Conservation (phyloP, 768 basidiomycete genomes). For the Lanmaoa pseudosensibilis region DNA sequence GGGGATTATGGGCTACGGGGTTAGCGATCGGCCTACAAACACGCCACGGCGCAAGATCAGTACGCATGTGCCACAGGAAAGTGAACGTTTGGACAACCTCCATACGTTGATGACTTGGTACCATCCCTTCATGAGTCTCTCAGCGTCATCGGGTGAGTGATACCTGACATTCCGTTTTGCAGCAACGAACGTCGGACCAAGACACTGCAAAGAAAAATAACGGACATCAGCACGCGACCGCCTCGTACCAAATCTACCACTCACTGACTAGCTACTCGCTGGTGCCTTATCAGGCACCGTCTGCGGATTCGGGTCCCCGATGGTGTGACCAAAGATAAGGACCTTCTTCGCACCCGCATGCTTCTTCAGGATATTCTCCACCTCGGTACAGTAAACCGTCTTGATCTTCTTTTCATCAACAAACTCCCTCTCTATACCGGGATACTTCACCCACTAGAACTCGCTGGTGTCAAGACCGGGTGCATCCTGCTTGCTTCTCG, state of each 20-base stretch:
- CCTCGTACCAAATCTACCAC: neutral
- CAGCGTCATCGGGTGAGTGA: no score
- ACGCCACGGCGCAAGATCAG: no score
- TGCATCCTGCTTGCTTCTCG: slow-evolving; percentile 29
- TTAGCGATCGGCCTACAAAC: neutral
- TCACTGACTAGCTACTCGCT: no score
- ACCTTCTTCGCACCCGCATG: slow-evolving; percentile 36
- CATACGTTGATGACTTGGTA: no score
- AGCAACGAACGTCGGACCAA: no score
- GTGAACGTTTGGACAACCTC: no score
- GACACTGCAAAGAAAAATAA: no score
- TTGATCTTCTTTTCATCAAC: slow-evolving; percentile 37
- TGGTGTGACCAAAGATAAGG: slow-evolving; percentile 44
- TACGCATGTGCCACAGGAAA: no score
- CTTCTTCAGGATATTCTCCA: slow-evolving; percentile 39
- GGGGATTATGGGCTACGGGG: slow-evolving; percentile 1
- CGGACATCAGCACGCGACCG: no score
- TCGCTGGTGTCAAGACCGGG: slow-evolving; percentile 37
- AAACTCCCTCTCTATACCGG: slow-evolving; percentile 37
- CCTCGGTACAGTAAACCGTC: slow-evolving; percentile 39
- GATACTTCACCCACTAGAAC: slow-evolving; percentile 37
- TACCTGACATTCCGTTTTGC: no score
- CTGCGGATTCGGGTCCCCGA: slow-evolving; percentile 14
- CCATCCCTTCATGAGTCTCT: no score
- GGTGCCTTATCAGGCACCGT: no score